These are phyloP conservation scores for Odonthalia washingtoniensis DNA, from an alignment of 31 red algal genomes.

Conservation along the genomic window DNA sequence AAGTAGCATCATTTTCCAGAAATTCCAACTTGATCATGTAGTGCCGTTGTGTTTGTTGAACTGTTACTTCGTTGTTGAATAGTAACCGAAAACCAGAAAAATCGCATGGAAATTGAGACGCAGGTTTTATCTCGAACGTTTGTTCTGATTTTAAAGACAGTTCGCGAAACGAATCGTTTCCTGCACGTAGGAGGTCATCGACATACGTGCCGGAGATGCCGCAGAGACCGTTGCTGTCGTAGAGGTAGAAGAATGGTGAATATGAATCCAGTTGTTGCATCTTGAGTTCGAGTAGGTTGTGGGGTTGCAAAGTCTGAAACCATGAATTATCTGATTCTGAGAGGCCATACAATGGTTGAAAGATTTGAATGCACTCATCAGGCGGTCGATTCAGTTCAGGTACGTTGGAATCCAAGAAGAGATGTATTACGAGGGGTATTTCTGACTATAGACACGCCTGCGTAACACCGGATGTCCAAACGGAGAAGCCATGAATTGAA, in stretches of 20 bases:
- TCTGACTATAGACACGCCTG: constrained; percentile 53
- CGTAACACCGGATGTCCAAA: constrained; percentile 50
- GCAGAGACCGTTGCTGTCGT: background rate
- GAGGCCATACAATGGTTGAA: constrained; percentile 50
- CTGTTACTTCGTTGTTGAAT: background rate
- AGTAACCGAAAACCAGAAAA: constrained; percentile 33
- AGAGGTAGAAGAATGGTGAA: constrained; percentile 33
- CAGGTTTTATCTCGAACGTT: constrained; percentile 26
- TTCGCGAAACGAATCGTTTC: background rate
- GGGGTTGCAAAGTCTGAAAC: constrained; percentile 25
- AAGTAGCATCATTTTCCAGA: background rate
- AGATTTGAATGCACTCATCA: constrained; percentile 27
- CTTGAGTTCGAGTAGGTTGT: constrained; percentile 22
- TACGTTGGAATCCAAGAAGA: constrained; percentile 36
- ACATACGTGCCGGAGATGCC: constrained; percentile 49
- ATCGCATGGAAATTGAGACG: constrained; percentile 9
- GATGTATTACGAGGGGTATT: constrained; percentile 19
- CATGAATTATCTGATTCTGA: constrained; percentile 41
- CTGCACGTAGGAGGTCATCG: constrained; percentile 28
- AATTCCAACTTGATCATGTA: constrained; percentile 35
- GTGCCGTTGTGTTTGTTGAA: constrained; percentile 9
- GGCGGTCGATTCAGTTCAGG: constrained; percentile 44
- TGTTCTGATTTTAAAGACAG: background rate
- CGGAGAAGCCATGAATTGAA: constrained; percentile 12
- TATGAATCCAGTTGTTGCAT: constrained; percentile 28